phyloP scores from a whole-genome alignment of 148 eudicot species.

The Arctostaphylos glauca region DNA sequence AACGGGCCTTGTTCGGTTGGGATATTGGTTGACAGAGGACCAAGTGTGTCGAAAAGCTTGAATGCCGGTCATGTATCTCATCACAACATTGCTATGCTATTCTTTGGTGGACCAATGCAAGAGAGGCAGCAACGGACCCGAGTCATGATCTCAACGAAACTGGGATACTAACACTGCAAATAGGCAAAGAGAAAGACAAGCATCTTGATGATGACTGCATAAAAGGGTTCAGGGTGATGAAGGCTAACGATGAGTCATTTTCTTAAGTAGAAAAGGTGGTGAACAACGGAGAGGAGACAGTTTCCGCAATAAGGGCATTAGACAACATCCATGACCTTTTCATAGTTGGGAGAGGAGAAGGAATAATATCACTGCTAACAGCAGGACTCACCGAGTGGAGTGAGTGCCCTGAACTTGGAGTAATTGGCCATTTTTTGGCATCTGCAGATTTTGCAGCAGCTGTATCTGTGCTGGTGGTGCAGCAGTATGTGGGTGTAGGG shows the following conservation, averaged over 20 bases:
- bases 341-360: slow-evolving; percentile 37
- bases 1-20: slow-evolving; percentile 37
- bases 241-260: slow-evolving; percentile 16
- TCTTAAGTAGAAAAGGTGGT: slow-evolving; percentile 23
- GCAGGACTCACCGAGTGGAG: slow-evolving; percentile 40
- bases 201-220: slow-evolving; percentile 26
- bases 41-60: slow-evolving; percentile 28
- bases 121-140: slow-evolving; percentile 42
- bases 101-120: slow-evolving; percentile 65
- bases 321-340: slow-evolving; percentile 23
- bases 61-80: slow-evolving; percentile 7
- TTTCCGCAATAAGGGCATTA: slow-evolving; percentile 22
- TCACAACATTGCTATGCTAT: slow-evolving; percentile 43
- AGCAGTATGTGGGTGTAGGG: slow-evolving; percentile 37
- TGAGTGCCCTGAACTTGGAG: slow-evolving; percentile 46
- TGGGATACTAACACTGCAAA: slow-evolving; percentile 9
- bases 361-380: slow-evolving; percentile 23
- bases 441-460: slow-evolving; percentile 31
- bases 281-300: slow-evolving; percentile 26
- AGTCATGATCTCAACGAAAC: neutral
- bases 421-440: slow-evolving; percentile 34
- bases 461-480: slow-evolving; percentile 49
- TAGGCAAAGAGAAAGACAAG: slow-evolving; percentile 21
- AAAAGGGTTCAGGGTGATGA: slow-evolving; percentile 21
- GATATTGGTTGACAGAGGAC: slow-evolving; percentile 36